Evolutionary conservation across 108 stramenopile genomes (phyloP), one percentile per base, ranked within the genome.

Genomic region (Chaetoceros muelleri): DNA sequence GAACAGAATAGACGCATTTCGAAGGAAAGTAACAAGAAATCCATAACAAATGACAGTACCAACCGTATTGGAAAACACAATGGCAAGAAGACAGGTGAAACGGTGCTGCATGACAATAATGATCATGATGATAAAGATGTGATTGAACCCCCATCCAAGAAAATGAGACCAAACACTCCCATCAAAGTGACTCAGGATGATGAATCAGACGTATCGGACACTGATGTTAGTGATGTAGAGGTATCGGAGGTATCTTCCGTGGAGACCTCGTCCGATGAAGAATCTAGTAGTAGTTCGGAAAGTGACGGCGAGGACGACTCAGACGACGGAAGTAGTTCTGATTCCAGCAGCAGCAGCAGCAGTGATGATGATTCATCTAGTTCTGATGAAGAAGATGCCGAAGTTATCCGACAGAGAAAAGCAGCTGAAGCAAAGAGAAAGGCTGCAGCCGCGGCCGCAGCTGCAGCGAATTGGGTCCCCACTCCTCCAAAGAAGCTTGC

Each of bases 161-260:
- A 31, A 22, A 1, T 21, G 29, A 56, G 1, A 23, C 22, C 22
- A 1, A 21, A 2, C 23, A 18, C 24, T 2, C 27, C 40, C 23
- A 44, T 57, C 55, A 54, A 17, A 24, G 26, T 29, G 17, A 21
- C 28, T 3, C 40, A 29, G 52, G 49, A 73, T 48, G 54, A 20
- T 58, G 3, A 61, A 24, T 28, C 52, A 26, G 62, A n/a, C 3
- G 52, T 34, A 22, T 50, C 48, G 3, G 78, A 79, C 28, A 70
- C 71, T 26, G 86, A 92, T 67, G 90, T 92, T 25, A 84, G 82
- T 48, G 84, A 88, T 79, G 81, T 83, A 1, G 90, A 92, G 44
- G 90, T 92, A 16, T 92, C 86, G 19, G 85, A 85, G 71, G 90
- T 92, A 19, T 87, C 84, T 40, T 73, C 82, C 52, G 86, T 87